Percentiles rank a stretch among this genome's conserved stretches.
Conservation (phyloP, 2,329 filamentous ascomycete genomes). For the Arthroderma uncinatum region DNA sequence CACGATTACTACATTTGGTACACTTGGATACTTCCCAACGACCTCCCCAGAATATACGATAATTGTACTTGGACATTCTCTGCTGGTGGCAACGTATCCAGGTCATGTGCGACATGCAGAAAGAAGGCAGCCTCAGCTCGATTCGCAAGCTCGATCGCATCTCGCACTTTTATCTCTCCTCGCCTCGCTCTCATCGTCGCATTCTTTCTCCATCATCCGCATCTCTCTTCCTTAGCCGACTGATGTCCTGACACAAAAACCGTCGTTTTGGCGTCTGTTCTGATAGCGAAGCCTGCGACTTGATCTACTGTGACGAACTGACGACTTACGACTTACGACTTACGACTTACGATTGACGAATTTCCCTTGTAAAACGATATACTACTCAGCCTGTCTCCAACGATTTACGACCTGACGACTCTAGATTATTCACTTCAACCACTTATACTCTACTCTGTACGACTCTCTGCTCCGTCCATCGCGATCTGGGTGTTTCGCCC, state of each 20-base stretch:
- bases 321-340: not conserved
- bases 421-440: not conserved
- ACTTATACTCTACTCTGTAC: no score
- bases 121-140: not conserved
- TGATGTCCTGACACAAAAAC: not conserved
- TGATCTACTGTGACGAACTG: not conserved
- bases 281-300: not conserved
- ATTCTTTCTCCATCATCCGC: not conserved
- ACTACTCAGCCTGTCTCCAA: not conserved
- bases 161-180: not conserved
- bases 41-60: not conserved
- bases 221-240: not conserved
- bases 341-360: not conserved
- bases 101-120: constrained; percentile 1
- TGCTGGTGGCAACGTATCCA: not conserved
- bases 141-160: not conserved
- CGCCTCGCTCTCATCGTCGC: not conserved
- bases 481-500: no score
- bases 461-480: no score
- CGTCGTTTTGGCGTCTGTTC: not conserved
- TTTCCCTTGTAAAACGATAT: not conserved
- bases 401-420: not conserved
- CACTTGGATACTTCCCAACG: not conserved
- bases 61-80: not conserved
- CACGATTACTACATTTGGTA: not conserved